phyloP scores from a whole-genome alignment of 1,284 basidiomycete species.

The Mrakiaceae sp. region DNA sequence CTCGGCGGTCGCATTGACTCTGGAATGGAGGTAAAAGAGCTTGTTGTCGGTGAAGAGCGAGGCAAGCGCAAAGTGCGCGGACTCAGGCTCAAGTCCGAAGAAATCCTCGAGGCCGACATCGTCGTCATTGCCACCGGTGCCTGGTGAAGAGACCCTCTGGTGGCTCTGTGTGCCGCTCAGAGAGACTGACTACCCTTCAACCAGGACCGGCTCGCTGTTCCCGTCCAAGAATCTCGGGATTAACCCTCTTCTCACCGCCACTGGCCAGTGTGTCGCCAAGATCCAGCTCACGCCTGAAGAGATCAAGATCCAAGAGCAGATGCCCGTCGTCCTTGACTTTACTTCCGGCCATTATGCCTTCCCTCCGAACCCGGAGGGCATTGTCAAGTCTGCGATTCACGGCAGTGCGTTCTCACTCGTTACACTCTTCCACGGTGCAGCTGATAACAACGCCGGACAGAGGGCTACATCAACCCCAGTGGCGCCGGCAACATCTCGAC shows the following conservation, averaged over 20 bases:
- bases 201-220: slow-evolving; percentile 65
- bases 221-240: slow-evolving; percentile 30
- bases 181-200: background rate
- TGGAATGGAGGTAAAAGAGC: slow-evolving; percentile 43
- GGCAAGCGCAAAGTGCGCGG: slow-evolving; percentile 43
- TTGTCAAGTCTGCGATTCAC: slow-evolving; percentile 41
- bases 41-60: slow-evolving; percentile 30
- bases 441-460: slow-evolving; percentile 2
- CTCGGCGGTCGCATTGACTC: slow-evolving; percentile 53
- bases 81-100: slow-evolving; percentile 53
- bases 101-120: slow-evolving; percentile 24
- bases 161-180: background rate
- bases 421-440: too few relatives aligned
- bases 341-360: slow-evolving; percentile 37
- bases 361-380: slow-evolving; percentile 35
- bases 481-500: slow-evolving; percentile 25
- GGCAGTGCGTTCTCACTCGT: slow-evolving; percentile 8
- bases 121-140: slow-evolving; percentile 29
- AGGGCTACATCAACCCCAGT: slow-evolving; percentile 29
- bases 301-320: slow-evolving; percentile 7
- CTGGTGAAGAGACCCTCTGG: slow-evolving; percentile 21
- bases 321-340: slow-evolving; percentile 13
- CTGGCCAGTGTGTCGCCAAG: slow-evolving; percentile 59
- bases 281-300: slow-evolving; percentile 21
- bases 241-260: slow-evolving; percentile 1